Conservation (phyloP, 257 asterid genomes). For the Coffea eugenioides region DNA sequence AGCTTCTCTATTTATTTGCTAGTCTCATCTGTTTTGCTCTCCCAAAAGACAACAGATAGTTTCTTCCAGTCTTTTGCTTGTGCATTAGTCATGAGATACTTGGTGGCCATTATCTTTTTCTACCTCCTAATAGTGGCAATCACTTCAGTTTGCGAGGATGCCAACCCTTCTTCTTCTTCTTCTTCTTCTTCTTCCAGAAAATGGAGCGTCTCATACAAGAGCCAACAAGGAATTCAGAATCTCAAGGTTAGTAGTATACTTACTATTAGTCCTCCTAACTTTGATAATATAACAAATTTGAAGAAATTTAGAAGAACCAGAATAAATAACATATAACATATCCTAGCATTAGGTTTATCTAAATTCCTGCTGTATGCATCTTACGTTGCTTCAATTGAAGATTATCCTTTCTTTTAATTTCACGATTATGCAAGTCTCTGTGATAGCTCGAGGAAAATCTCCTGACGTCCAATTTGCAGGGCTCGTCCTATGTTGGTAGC, state of each 20-base stretch:
- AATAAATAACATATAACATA: neutral
- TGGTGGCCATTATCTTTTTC: neutral
- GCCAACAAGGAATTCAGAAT: neutral
- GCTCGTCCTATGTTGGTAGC: neutral
- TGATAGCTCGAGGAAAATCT: neutral
- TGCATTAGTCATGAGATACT: conserved; percentile 14
- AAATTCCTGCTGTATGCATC: neutral
- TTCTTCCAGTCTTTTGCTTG: neutral
- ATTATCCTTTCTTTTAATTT: neutral
- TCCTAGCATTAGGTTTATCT: neutral
- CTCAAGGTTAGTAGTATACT: neutral
- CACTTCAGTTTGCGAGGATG: conserved; percentile 16
- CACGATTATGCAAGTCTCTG: neutral
- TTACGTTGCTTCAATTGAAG: neutral
- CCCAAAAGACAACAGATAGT: neutral
- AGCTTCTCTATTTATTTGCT: conserved; percentile 12
- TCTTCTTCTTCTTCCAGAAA: neutral
- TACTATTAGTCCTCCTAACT: neutral
- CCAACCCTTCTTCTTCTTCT: conserved; percentile 2
- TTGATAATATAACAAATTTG: neutral
- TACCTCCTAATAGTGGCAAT: conserved; percentile 13
- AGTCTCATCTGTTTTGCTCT: conserved; percentile 10
- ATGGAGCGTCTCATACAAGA: conserved; percentile 1
- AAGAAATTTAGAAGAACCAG: neutral
- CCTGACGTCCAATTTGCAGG: conserved; percentile 2